These are phyloP conservation scores for Diddensiella transvaalensis DNA, from an alignment of 805 yeast genomes.

Conservation along the genomic window DNA sequence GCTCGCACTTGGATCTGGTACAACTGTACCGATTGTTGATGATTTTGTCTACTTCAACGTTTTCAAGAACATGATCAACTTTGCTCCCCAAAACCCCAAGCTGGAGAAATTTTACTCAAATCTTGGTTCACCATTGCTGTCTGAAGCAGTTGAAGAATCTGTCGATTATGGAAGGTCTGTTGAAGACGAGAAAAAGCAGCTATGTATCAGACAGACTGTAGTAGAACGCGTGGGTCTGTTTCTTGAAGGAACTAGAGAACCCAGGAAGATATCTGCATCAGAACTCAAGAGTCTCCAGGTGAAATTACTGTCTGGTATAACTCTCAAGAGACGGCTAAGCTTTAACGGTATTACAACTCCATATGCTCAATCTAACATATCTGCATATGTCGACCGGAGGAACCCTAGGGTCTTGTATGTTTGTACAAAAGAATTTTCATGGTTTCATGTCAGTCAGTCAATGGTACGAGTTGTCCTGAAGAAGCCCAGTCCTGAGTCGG, in stretches of 20 bases:
- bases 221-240: conserved; percentile 34
- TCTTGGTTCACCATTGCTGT: conserved; percentile 32
- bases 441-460: conserved; percentile 37
- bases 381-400: conserved; percentile 23
- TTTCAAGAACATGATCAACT: conserved; percentile 30
- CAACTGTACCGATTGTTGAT: conserved; percentile 34
- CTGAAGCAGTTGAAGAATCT: conserved; percentile 27
- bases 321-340: conserved; percentile 24
- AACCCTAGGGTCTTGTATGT: conserved; percentile 20
- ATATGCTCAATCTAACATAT: conserved; percentile 15
- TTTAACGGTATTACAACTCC: conserved; percentile 19
- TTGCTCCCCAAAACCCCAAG: conserved; percentile 34
- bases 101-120: conserved; percentile 31
- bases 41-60: conserved; percentile 36
- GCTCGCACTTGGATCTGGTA: conserved; percentile 27
- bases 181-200: conserved; percentile 1
- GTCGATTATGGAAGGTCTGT: conserved; percentile 27
- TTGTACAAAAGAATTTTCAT: conserved; percentile 25
- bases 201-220: conserved; percentile 24
- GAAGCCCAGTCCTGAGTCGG: conserved; percentile 37
- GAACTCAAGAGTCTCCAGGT: conserved; percentile 22
- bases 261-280: conserved; percentile 8
- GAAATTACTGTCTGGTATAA: conserved; percentile 26
- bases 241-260: conserved; percentile 28
- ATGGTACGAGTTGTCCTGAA: conserved; percentile 28